Conservation (phyloP, 2,329 filamentous ascomycete species). For the Blumeriella jaapii region DNA sequence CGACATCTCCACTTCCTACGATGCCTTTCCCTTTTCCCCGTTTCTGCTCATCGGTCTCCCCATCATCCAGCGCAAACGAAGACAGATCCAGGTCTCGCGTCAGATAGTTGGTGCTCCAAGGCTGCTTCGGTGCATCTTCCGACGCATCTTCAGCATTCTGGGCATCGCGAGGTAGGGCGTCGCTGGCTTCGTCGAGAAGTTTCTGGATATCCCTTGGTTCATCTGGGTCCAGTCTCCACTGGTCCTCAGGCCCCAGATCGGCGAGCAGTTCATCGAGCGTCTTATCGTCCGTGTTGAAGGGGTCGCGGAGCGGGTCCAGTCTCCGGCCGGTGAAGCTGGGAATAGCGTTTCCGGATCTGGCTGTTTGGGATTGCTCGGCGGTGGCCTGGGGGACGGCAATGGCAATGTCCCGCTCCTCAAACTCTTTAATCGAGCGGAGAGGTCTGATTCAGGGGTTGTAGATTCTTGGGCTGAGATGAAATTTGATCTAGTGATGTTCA, state of each 20-base stretch:
- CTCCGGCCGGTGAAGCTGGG: conserved; percentile 3
- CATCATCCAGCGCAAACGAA: conserved; percentile 30
- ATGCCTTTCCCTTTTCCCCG: conserved; percentile 29
- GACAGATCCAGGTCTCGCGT: conserved; percentile 25
- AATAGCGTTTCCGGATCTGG: background rate
- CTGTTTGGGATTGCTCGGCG: conserved; percentile 1
- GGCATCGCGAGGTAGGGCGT: conserved; percentile 12
- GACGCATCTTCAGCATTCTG: conserved; percentile 28
- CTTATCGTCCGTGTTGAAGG: conserved; percentile 18
- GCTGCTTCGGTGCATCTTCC: conserved; percentile 9
- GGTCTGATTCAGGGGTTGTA: conserved; percentile 19
- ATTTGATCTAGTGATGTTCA: conserved; percentile 14
- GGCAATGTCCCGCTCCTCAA: conserved; percentile 21
- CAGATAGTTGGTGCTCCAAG: conserved; percentile 5
- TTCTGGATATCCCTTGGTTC: conserved; percentile 23
- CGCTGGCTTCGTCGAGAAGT: conserved; percentile 21
- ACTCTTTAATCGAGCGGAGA: conserved; percentile 22
- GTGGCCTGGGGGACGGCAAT: conserved; percentile 8
- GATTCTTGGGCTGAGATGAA: conserved; percentile 6
- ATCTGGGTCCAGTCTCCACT: conserved; percentile 23
- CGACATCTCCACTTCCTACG: conserved; percentile 10
- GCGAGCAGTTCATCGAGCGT: conserved; percentile 24
- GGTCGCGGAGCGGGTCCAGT: conserved; percentile 13
- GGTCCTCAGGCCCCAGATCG: conserved; percentile 21
- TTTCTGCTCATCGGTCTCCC: conserved; percentile 32